A percentile compares a stretch with the other conserved stretches of the same genome.
These are phyloP conservation scores for Clavaria fumosa DNA, from an alignment of 768 basidiomycete species.

Conservation along the genomic window DNA sequence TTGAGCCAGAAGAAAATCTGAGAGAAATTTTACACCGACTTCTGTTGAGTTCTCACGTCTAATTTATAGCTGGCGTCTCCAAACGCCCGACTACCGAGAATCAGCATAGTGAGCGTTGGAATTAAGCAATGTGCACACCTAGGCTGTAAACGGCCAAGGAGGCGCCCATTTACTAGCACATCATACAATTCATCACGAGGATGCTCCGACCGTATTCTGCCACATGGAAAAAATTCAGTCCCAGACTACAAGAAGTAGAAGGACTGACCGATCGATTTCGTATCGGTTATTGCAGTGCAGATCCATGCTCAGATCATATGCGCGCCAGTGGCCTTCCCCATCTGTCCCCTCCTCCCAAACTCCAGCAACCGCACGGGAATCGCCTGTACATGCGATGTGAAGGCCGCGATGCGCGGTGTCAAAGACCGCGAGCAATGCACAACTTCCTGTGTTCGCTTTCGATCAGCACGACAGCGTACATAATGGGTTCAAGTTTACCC, in stretches of 20 bases:
- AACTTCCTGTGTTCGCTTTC: slow-evolving; percentile 44
- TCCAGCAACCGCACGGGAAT: slow-evolving; percentile 94
- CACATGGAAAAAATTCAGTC: background rate
- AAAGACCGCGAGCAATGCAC: slow-evolving; percentile 77
- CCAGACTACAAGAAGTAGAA: background rate
- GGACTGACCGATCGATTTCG: slow-evolving; percentile 61
- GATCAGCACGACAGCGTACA: slow-evolving; percentile 5
- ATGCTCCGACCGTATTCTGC: slow-evolving; percentile 70
- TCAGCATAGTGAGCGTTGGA: too few species aligned
- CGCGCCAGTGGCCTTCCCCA: slow-evolving; percentile 67
- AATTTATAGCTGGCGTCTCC: slow-evolving; percentile 87
- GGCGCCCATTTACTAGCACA: slow-evolving; percentile 67
- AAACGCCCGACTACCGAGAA: slow-evolving; percentile 71
- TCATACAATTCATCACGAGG: slow-evolving; percentile 55
- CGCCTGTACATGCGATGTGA: slow-evolving; percentile 86
- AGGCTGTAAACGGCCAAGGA: slow-evolving; percentile 85
- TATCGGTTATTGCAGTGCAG: slow-evolving; percentile 87
- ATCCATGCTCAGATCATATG: slow-evolving; percentile 90
- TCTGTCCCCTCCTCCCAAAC: slow-evolving; percentile 64
- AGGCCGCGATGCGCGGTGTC: slow-evolving; percentile 72
- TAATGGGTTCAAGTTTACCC: slow-evolving; percentile 23
- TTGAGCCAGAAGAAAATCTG: slow-evolving; percentile 2
- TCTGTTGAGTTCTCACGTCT: slow-evolving; percentile 59
- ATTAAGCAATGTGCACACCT: too few species aligned
- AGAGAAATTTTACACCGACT: slow-evolving; percentile 28